Evolutionary conservation across 176 grass and related monocot species (phyloP).

Genomic region (Bromus sterilis): DNA sequence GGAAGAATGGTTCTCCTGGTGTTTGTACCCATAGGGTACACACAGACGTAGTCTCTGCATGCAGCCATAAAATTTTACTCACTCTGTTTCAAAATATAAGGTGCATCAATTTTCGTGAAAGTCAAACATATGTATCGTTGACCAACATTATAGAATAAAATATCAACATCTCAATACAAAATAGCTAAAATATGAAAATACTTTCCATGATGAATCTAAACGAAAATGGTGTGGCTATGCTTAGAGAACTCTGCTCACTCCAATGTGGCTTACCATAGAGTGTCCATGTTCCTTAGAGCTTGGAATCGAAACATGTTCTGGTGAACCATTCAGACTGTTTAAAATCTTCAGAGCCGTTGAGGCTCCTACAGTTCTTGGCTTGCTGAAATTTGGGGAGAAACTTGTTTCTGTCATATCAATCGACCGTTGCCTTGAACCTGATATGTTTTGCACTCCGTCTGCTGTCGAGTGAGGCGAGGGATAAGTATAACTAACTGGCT

Average conservation of each 20-base stretch:
- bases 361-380: slow-evolving; percentile 4
- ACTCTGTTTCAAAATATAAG: too few species aligned
- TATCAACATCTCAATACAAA: too few species aligned
- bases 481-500: not conserved
- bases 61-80: too few species aligned
- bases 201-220: too few species aligned
- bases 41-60: too few species aligned
- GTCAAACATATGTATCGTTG: too few species aligned
- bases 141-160: too few species aligned
- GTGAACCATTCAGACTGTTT: not conserved
- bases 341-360: not conserved
- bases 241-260: not conserved
- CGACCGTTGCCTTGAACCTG: not conserved
- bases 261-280: slow-evolving; percentile 19
- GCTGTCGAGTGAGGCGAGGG: not conserved
- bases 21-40: too few species aligned
- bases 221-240: not conserved
- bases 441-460: not conserved
- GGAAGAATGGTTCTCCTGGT: too few species aligned
- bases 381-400: slow-evolving; percentile 6
- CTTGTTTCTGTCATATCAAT: not conserved
- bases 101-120: too few species aligned
- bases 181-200: too few species aligned
- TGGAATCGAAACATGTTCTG: not conserved
- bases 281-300: slow-evolving; percentile 8